Evolutionary conservation across 352 stramenopile genomes (phyloP), one percentile per base, ranked within the genome.

Genomic region (Phytopythium mirpurense): DNA sequence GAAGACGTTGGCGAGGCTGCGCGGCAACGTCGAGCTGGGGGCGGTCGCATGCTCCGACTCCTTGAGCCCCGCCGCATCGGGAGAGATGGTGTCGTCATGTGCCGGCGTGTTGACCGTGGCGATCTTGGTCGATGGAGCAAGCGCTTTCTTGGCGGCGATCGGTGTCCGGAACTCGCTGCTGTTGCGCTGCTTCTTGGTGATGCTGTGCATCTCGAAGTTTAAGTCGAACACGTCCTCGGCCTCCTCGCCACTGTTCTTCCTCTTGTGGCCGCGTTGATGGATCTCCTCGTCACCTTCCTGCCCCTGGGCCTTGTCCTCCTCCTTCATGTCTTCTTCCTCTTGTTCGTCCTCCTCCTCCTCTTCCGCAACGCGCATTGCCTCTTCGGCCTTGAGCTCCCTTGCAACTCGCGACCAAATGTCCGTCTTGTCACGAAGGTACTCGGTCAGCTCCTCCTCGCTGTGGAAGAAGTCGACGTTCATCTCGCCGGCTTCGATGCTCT

Each of bases 1-100:
- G 54, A 90, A 85, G 45, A 63, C 70, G 45, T 83, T 73, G 0
- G 62, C 65, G 16, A 85, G 59, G 24, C 74, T 85, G 21, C 74
- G 69, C 31, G 74, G 54, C 29, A 67, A 12, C 51, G 66, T 35
- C n/a, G 48, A 54, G 9, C 3, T 41, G 0, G 32, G 32, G 1
- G 12, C 48, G 26, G 45, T 10, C 10, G 60, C 60, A 21, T 65
- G 51, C 12, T 55, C 62, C 18, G 23, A 8, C 6, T 69, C 63
- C 51, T 79, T 79, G 21, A 50, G 19, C 38, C 45, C 62, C 15
- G 41, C 54, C 31, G 63, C 54, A 27, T 80, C 71, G 0, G 74
- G 74, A 0, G 74, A 84, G 31, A 84, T 84, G 11, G 58, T 74
- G 9, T 80, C 56, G 6, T 48, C 62, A 14, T 43, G 48, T 12